Evolutionary conservation across 108 stramenopile species (phyloP).

Genomic region (Schizochytrium sp.): DNA sequence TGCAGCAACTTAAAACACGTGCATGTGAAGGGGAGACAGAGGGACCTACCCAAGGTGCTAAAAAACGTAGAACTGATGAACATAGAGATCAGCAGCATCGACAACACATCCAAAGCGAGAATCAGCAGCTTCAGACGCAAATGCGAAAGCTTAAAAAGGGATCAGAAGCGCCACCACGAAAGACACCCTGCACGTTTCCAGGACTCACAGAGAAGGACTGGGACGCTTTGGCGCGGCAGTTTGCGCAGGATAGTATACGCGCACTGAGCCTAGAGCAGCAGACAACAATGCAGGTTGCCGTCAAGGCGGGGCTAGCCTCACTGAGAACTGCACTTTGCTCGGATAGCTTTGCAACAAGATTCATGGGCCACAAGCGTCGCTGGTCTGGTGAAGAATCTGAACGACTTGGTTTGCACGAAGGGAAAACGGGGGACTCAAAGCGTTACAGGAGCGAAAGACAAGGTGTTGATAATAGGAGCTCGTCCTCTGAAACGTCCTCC

Average conservation of each 20-base stretch:
- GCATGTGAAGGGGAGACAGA: not conserved
- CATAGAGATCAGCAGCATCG: too few species aligned
- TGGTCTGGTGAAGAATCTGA: too few species aligned
- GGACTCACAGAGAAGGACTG: slow-evolving; percentile 15
- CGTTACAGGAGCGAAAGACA: too few species aligned
- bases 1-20: not conserved
- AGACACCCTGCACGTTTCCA: not conserved
- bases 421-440: too few species aligned
- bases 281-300: not conserved
- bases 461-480: too few species aligned
- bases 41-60: not conserved
- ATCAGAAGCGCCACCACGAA: too few species aligned
- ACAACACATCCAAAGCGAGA: too few species aligned
- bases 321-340: not conserved
- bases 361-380: too few species aligned
- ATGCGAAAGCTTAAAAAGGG: too few species aligned
- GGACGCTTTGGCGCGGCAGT: slow-evolving; percentile 1
- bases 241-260: slow-evolving; percentile 30
- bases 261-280: slow-evolving; percentile 31
- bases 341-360: not conserved
- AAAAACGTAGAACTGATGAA: not conserved
- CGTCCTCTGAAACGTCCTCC: too few species aligned
- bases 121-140: too few species aligned
- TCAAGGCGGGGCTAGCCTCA: not conserved
- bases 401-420: too few species aligned